Percentiles rank a stretch among this genome's conserved stretches.
These are phyloP conservation scores for Penicillium sp. DNA, from an alignment of 2,329 filamentous ascomycete genomes.

Conservation along the genomic window DNA sequence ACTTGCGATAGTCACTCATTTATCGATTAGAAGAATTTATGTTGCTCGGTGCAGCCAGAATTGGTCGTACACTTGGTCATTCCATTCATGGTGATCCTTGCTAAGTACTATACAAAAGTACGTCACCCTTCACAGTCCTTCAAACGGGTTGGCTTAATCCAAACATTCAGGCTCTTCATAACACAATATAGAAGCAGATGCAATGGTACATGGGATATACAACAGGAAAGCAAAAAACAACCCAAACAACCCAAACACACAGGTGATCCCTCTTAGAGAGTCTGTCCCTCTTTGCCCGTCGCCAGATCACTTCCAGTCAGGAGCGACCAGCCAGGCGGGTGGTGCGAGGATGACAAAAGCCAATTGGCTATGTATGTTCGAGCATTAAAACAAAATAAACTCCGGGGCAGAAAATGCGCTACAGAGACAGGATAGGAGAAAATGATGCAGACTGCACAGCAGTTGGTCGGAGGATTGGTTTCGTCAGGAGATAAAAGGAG, in stretches of 20 bases:
- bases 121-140: not conserved
- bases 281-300: not conserved
- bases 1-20: not conserved
- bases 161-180: not conserved
- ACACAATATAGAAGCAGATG: conserved; percentile 3
- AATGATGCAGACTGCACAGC: conserved; percentile 11
- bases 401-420: not conserved
- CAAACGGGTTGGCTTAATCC: not conserved
- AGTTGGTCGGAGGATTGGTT: not conserved
- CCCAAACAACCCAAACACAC: not conserved
- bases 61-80: conserved; percentile 13
- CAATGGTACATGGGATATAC: conserved; percentile 6
- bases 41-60: conserved; percentile 11
- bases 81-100: conserved; percentile 15
- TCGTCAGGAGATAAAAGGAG: not conserved
- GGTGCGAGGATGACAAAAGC: not conserved
- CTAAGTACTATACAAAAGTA: conserved; percentile 15
- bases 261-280: not conserved
- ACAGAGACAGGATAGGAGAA: not conserved
- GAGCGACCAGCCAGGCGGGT: not conserved
- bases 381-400: not conserved
- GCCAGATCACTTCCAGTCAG: not conserved
- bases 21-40: not conserved
- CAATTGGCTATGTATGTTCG: not conserved
- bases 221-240: conserved; percentile 1